Base-by-base conservation (phyloP, 2,329 filamentous ascomycete species). In the Colletotrichum simmondsii region DNA sequence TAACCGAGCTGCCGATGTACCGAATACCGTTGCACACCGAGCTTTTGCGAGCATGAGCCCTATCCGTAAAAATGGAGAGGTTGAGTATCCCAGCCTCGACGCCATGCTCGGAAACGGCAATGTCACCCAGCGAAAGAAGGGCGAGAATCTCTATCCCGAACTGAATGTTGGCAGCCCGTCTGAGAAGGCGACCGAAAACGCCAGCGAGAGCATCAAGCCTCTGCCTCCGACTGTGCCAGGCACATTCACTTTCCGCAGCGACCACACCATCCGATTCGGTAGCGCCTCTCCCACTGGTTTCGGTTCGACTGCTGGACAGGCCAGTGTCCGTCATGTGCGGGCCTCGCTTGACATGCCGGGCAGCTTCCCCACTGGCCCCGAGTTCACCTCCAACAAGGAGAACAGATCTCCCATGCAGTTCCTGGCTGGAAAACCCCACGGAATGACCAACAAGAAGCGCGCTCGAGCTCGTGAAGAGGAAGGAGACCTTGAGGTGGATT, bases 381-480 rank as follows among this genome's bases (percentile, higher is more conserved):
- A 70, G 22, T 77, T 78, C 42, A 83, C 84, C 67, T 82, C 82
- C 12, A 86, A 90, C 80, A 91, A 91, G 81, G 89, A 91, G 77
- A 91, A 91, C 76, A 81, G 84, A 57, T 83, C 83, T 2, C 87
- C 85, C 6, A 75, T 78, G 24, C 77, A 73, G 62, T 76, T 78
- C 79, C 77, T 87, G 63, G 77, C 80, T n/a, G 85, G 86, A 52
- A 86, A 90, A 49, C 85, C 89, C 4, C 91, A 92, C 76, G 91
- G 91, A 22, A 88, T 93, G 82, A 81, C 85, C 8, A 92, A 90
- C 83, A 92, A 93, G 85, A 93, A 92, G 82, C 88, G 91, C 30
- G 86, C 88, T 76, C 86, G 91, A n/a, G 86, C 87, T 19, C 87
- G 82, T 65, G 87, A 86, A 64, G 89, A 90, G 60, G 89, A 90